A percentile compares a stretch with the other conserved stretches of the same genome.
Conservation (phyloP, 2,329 filamentous ascomycete genomes). For the Aspergillus sp. region DNA sequence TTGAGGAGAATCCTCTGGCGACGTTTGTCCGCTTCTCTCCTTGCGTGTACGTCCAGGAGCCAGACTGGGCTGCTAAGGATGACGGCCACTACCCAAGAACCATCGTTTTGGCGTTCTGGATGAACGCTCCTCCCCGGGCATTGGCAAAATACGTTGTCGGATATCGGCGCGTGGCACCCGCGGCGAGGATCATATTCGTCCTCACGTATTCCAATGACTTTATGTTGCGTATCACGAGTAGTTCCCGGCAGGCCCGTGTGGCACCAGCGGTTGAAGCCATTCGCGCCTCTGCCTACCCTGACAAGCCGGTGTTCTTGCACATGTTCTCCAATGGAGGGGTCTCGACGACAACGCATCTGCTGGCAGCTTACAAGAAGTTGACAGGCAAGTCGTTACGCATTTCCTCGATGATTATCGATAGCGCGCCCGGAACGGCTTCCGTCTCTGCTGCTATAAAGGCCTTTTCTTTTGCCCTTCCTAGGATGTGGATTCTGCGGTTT, state of each 20-base stretch:
- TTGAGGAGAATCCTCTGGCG: slow-evolving; percentile 11
- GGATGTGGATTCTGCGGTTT: slow-evolving; percentile 21
- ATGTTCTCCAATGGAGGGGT: slow-evolving; percentile 46
- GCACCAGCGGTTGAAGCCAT: slow-evolving; percentile 30
- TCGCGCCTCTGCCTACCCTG: slow-evolving; percentile 13
- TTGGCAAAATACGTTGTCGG: slow-evolving; percentile 41
- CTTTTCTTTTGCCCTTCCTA: slow-evolving; percentile 29
- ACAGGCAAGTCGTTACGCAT: slow-evolving; percentile 31
- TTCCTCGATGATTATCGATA: slow-evolving; percentile 39
- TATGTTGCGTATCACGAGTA: slow-evolving; percentile 17
- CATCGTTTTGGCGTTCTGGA: slow-evolving; percentile 44
- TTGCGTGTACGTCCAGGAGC: slow-evolving; percentile 34
- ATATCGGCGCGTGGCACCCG: slow-evolving; percentile 38
- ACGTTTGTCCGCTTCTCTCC: slow-evolving; percentile 30
- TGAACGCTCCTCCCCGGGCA: slow-evolving; percentile 38
- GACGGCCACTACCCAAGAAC: slow-evolving; percentile 15
- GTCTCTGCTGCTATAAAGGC: slow-evolving; percentile 21
- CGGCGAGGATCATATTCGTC: slow-evolving; percentile 37
- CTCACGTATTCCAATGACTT: slow-evolving; percentile 29
- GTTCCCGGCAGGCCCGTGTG: slow-evolving; percentile 20
- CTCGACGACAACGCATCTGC: slow-evolving; percentile 31
- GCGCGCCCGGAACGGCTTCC: slow-evolving; percentile 34
- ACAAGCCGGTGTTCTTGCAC: slow-evolving; percentile 34
- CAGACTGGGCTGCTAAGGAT: slow-evolving; percentile 10
- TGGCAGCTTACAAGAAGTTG: slow-evolving; percentile 28